A percentile compares a stretch with the other conserved stretches of the same genome.
phyloP scores from a whole-genome alignment of 177 flowering plant species.

The Vitis hybrid region DNA sequence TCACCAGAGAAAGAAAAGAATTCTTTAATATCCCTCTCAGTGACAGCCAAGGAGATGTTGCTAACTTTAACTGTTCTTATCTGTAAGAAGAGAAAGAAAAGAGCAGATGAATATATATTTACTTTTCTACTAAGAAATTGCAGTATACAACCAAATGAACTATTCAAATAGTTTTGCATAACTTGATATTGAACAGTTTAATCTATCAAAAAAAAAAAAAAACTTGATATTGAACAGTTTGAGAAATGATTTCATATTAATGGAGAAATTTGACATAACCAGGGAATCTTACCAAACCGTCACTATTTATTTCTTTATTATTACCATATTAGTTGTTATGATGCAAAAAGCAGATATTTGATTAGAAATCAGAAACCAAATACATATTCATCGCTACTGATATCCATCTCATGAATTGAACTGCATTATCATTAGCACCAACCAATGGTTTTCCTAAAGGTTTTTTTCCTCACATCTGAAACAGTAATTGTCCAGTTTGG shows the following conservation, averaged over 20 bases:
- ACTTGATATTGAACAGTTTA: no score
- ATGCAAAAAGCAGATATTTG: neutral
- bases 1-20: constrained; percentile 85
- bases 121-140: neutral
- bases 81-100: constrained; percentile 28
- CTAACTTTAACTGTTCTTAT: constrained; percentile 65
- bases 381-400: neutral
- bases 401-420: neutral
- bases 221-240: no score
- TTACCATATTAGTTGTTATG: neutral
- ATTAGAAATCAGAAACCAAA: neutral
- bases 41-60: constrained; percentile 59
- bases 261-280: no score
- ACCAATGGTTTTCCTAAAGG: neutral
- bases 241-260: no score
- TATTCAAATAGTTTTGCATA: neutral
- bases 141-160: neutral
- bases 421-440: neutral
- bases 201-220: no score
- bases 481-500: constrained; percentile 45
- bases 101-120: neutral
- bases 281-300: neutral
- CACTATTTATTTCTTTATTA: neutral
- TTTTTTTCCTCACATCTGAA: constrained; percentile 43
- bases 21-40: constrained; percentile 58